phyloP scores from a whole-genome alignment of 2,329 filamentous ascomycete species.

The Aspergillus awamori region DNA sequence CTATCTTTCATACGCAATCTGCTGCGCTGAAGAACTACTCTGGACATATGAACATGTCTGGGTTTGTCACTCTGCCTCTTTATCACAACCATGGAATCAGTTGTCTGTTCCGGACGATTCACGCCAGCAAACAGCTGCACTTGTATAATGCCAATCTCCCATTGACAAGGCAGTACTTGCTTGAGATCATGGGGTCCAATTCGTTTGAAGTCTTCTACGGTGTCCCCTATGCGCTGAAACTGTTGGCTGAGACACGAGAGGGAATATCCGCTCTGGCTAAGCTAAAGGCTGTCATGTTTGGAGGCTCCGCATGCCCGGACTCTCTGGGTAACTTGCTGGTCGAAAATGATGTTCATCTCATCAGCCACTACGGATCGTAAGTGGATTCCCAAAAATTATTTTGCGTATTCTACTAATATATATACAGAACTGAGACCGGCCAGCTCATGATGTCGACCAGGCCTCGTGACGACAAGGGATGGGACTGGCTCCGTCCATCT shows the following conservation, averaged over 20 bases:
- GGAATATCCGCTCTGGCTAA: conserved; percentile 54
- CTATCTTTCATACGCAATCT: conserved; percentile 61
- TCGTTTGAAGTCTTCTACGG: conserved; percentile 59
- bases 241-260: conserved; percentile 61
- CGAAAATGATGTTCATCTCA: conserved; percentile 56
- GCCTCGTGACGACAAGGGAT: conserved; percentile 56
- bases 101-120: conserved; percentile 57
- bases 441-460: conserved; percentile 65
- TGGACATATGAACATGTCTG: conserved; percentile 50
- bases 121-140: conserved; percentile 54
- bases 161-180: conserved; percentile 54
- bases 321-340: conserved; percentile 60
- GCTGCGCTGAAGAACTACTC: conserved; percentile 54
- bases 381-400: conserved; percentile 16
- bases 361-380: conserved; percentile 61
- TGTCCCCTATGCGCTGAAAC: conserved; percentile 67
- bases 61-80: conserved; percentile 60
- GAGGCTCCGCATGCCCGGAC: conserved; percentile 62
- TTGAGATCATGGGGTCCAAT: conserved; percentile 48
- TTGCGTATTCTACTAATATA: not conserved
- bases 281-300: conserved; percentile 59
- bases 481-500: conserved; percentile 61
- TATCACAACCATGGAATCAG: conserved; percentile 64
- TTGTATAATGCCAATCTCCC: conserved; percentile 61
- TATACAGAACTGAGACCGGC: conserved; percentile 59